phyloP scores from a whole-genome alignment of 2,329 filamentous ascomycete genomes.

The Ophiocordyceps camponoti-saundersi region DNA sequence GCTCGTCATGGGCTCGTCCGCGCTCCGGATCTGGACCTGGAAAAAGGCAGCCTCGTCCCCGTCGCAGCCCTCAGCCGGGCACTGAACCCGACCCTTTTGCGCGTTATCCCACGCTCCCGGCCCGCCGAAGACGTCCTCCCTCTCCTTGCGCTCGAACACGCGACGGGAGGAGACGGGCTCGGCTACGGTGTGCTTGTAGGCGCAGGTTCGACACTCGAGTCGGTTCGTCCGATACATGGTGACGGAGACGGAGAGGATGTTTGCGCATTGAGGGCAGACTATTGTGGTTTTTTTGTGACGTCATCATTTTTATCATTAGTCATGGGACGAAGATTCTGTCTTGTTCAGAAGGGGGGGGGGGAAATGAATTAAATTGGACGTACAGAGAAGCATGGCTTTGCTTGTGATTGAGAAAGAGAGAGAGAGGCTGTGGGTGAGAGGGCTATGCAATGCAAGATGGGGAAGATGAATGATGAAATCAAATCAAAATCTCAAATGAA shows the following conservation, averaged over 20 bases:
- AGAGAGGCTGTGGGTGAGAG: too few relatives aligned
- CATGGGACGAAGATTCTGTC: too few relatives aligned
- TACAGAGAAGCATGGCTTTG: conserved; percentile 48
- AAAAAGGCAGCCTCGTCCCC: conserved; percentile 82
- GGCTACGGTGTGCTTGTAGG: conserved; percentile 74
- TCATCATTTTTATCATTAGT: neutral
- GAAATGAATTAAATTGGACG: conserved; percentile 4
- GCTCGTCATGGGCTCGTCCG: conserved; percentile 95
- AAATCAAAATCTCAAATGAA: too few relatives aligned
- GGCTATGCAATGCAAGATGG: too few relatives aligned
- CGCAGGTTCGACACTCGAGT: conserved; percentile 89
- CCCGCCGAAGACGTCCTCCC: conserved; percentile 80
- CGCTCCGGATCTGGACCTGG: conserved; percentile 93
- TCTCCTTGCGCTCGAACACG: conserved; percentile 72
- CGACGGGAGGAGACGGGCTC: conserved; percentile 67
- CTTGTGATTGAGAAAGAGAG: neutral
- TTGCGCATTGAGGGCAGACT: conserved; percentile 76
- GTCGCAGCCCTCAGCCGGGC: conserved; percentile 63
- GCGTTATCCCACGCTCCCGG: conserved; percentile 82
- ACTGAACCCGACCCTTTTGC: conserved; percentile 70
- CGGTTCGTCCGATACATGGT: conserved; percentile 50
- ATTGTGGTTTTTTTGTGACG: conserved; percentile 1
- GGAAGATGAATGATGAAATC: too few relatives aligned
- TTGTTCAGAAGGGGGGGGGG: too few relatives aligned
- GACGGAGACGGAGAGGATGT: conserved; percentile 60